These are phyloP conservation scores for Russula dissimulans DNA, from an alignment of 768 basidiomycete genomes.

Conservation along the genomic window DNA sequence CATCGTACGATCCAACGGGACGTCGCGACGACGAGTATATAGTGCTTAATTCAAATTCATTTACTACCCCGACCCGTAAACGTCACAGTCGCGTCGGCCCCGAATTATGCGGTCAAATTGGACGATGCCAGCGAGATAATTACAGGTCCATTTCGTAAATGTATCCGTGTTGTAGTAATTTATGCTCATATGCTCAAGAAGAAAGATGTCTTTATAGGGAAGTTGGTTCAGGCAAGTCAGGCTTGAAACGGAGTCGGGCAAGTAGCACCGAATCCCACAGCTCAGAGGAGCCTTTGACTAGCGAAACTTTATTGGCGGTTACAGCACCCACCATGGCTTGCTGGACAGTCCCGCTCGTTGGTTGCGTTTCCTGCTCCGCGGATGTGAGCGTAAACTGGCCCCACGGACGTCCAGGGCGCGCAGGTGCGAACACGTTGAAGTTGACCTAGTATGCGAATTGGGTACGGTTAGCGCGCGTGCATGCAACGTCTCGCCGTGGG, in stretches of 20 bases:
- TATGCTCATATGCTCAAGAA: background rate
- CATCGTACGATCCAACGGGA: background rate
- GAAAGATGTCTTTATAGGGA: constrained; percentile 26
- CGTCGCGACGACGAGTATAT: background rate
- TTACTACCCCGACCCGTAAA: background rate
- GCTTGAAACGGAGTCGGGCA: constrained; percentile 56
- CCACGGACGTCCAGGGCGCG: constrained; percentile 54
- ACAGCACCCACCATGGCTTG: constrained; percentile 28
- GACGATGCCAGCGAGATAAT: background rate
- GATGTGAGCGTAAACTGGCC: constrained; percentile 58
- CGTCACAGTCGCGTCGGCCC: too few species aligned
- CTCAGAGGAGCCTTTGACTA: constrained; percentile 22
- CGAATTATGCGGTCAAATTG: background rate
- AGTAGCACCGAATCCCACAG: constrained; percentile 53
- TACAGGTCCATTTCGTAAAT: too few species aligned
- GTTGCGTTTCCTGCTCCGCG: constrained; percentile 26
- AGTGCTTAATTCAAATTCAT: background rate
- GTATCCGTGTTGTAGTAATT: too few species aligned
- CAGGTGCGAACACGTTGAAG: constrained; percentile 57
- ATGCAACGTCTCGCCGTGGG: background rate
- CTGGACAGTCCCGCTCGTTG: constrained; percentile 34
- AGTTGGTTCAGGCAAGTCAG: constrained; percentile 50
- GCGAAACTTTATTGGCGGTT: constrained; percentile 46
- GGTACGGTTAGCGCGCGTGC: constrained; percentile 10
- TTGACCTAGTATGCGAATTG: constrained; percentile 35